Conservation (phyloP, 1,139 yeast species). For the Casaregolazyma suthepensis region DNA sequence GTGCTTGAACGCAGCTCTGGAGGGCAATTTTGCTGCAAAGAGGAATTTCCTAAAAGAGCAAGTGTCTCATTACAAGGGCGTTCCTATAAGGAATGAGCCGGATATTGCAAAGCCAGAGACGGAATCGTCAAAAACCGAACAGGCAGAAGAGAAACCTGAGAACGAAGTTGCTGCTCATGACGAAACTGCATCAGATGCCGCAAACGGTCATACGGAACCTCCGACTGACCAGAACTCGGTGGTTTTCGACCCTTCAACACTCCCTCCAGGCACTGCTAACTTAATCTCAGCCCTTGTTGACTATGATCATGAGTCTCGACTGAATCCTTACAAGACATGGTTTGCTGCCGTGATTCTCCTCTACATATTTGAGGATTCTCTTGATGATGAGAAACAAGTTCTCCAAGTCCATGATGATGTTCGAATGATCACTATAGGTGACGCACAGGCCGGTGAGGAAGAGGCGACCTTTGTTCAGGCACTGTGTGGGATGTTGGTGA, state of each 20-base stretch:
- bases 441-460: slow-evolving; percentile 63
- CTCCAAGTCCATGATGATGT: slow-evolving; percentile 47
- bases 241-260: slow-evolving; percentile 8
- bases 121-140: slow-evolving; percentile 1
- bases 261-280: slow-evolving; percentile 35
- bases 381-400: slow-evolving; percentile 15
- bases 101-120: not conserved
- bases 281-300: slow-evolving; percentile 66
- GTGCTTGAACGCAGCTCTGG: slow-evolving; percentile 63
- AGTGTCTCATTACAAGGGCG: slow-evolving; percentile 40
- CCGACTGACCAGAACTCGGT: not conserved
- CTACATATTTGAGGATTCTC: slow-evolving; percentile 50
- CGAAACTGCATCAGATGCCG: not conserved
- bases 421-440: slow-evolving; percentile 55
- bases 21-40: slow-evolving; percentile 58
- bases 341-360: slow-evolving; percentile 68
- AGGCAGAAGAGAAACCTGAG: slow-evolving; percentile 8
- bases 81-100: not conserved
- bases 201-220: not conserved
- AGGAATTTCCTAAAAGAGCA: slow-evolving; percentile 58
- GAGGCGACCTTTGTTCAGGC: slow-evolving; percentile 72
- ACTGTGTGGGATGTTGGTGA: slow-evolving; percentile 65
- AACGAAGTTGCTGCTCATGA: not conserved
- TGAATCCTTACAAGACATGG: slow-evolving; percentile 87
- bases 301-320: slow-evolving; percentile 65